Percentiles rank a stretch among this genome's conserved stretches.
phyloP scores from a whole-genome alignment of 2,329 filamentous ascomycete species.

The Macrophomina phaseolina region DNA sequence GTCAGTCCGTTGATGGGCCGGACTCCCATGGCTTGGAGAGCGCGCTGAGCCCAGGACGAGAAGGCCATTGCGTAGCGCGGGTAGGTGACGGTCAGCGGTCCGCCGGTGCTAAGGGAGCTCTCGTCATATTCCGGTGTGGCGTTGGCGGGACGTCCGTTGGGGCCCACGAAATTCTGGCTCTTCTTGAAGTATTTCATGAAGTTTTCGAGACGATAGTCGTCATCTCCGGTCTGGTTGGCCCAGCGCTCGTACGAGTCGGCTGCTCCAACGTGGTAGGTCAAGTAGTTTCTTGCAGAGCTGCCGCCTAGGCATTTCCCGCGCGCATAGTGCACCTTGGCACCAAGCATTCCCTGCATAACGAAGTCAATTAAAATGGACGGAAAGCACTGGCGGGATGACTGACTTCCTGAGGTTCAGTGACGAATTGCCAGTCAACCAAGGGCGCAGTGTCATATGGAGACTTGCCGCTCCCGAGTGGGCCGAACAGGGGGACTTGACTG shows the following conservation, averaged over 20 bases:
- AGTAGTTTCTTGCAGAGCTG: conserved; percentile 32
- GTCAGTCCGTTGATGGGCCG: conserved; percentile 29
- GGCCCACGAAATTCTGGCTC: conserved; percentile 37
- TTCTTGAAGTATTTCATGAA: conserved; percentile 40
- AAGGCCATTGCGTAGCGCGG: conserved; percentile 33
- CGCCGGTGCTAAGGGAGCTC: neutral
- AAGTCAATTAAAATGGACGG: conserved; percentile 11
- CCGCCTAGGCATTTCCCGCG: conserved; percentile 32
- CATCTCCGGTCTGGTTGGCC: conserved; percentile 40
- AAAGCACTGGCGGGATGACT: neutral
- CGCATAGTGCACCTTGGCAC: conserved; percentile 32
- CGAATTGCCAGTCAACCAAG: conserved; percentile 36
- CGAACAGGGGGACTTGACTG: conserved; percentile 33
- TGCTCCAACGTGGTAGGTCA: conserved; percentile 30
- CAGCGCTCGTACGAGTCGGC: conserved; percentile 32
- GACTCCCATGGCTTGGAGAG: conserved; percentile 31
- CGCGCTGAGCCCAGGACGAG: conserved; percentile 31
- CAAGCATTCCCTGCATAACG: conserved; percentile 1
- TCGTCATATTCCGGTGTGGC: conserved; percentile 33
- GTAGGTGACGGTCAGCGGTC: conserved; percentile 32
- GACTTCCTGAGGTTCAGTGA: conserved; percentile 33
- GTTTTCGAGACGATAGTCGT: conserved; percentile 37
- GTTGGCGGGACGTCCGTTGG: conserved; percentile 34
- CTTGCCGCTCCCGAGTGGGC: conserved; percentile 29
- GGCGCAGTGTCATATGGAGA: conserved; percentile 32